Conservation (phyloP, 306 rosid species). For the Begonia fuchsioides region DNA sequence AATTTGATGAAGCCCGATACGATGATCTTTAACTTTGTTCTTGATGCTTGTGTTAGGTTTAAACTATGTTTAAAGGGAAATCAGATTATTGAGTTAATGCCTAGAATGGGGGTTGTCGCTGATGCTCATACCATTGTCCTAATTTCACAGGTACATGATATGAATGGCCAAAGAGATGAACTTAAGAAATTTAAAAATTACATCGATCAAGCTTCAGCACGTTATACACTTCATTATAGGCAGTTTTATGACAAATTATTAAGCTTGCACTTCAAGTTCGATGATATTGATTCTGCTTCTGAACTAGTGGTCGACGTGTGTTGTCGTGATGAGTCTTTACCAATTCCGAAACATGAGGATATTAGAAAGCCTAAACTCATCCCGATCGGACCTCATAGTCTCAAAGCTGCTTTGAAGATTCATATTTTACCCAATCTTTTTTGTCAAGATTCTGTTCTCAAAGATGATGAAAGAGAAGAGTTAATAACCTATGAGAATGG, state of each 20-base stretch:
- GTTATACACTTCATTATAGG: conserved; percentile 33
- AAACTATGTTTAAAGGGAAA: conserved; percentile 49
- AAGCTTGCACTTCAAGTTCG: conserved; percentile 68
- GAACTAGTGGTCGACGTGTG: conserved; percentile 52
- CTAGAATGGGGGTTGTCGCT: conserved; percentile 34
- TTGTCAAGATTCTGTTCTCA: conserved; percentile 53
- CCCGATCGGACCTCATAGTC: conserved; percentile 56
- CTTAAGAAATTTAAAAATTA: conserved; percentile 37
- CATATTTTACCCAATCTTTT: conserved; percentile 46
- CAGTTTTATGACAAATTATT: conserved; percentile 69
- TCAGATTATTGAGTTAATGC: conserved; percentile 43
- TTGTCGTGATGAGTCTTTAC: conserved; percentile 18
- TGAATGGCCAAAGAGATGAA: conserved; percentile 71
- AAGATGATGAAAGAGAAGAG: conserved; percentile 43
- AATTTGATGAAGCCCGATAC: conserved; percentile 34
- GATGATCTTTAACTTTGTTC: conserved; percentile 59
- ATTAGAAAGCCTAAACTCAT: conserved; percentile 29
- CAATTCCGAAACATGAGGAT: conserved; percentile 13
- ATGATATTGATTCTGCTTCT: conserved; percentile 50
- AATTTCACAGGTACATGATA: conserved; percentile 52
- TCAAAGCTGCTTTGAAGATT: conserved; percentile 41
- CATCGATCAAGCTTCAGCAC: conserved; percentile 33
- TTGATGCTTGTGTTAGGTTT: conserved; percentile 71
- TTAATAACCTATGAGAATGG: conserved; percentile 35
- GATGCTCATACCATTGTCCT: conserved; percentile 56